Conservation (phyloP, 768 basidiomycete species). For the Trichaptum fuscoviolaceum region DNA sequence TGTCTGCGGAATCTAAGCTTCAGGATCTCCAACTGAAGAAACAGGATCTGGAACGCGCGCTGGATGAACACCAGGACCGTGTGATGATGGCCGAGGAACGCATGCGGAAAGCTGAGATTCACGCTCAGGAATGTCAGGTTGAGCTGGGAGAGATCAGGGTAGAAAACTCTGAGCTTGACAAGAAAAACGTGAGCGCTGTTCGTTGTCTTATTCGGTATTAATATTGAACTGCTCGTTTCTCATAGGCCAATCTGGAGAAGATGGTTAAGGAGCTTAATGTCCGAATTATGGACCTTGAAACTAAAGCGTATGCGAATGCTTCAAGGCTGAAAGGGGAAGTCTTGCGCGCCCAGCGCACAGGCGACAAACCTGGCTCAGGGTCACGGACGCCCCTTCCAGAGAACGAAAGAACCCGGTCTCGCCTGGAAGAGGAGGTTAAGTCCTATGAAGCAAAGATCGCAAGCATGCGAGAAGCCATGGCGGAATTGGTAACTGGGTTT, state of each 20-base stretch:
- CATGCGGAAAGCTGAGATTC: constrained; percentile 76
- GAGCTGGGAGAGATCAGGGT: constrained; percentile 71
- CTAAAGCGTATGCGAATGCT: constrained; percentile 64
- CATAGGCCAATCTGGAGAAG: constrained; percentile 76
- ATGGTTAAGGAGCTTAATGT: constrained; percentile 81
- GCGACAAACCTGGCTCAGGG: constrained; percentile 47
- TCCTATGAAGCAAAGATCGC: constrained; percentile 54
- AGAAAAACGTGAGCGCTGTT: constrained; percentile 54
- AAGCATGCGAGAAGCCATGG: constrained; percentile 53
- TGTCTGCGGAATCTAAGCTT: constrained; percentile 67
- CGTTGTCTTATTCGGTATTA: constrained; percentile 2
- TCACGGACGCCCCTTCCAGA: constrained; percentile 51
- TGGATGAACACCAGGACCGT: constrained; percentile 76
- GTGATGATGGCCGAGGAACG: constrained; percentile 66
- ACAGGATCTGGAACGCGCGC: constrained; percentile 70
- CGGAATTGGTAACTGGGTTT: constrained; percentile 47
- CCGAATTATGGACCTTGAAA: constrained; percentile 78
- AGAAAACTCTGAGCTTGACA: constrained; percentile 80
- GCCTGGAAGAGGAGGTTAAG: constrained; percentile 63
- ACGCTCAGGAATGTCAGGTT: constrained; percentile 68
- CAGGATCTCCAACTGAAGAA: constrained; percentile 76
- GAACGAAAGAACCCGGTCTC: constrained; percentile 52
- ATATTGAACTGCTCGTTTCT: constrained; percentile 9
- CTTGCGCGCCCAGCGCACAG: constrained; percentile 31
- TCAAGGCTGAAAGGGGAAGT: constrained; percentile 34